Conservation (phyloP, 192 early-diverging fungal species). For the Glomus cerebriforme region DNA sequence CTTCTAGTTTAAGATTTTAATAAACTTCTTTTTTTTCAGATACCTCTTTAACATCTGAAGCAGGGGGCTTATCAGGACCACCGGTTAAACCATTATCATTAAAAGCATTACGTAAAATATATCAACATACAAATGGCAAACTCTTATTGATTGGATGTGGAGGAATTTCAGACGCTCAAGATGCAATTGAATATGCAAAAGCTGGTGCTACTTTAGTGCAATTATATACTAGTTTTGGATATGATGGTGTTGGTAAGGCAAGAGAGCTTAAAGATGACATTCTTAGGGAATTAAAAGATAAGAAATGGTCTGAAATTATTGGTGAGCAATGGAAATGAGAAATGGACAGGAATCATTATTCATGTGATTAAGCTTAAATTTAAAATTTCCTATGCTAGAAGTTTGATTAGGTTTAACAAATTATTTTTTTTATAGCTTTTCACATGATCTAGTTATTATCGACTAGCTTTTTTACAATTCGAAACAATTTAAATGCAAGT, state of each 20-base stretch:
- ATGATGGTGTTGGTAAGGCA: constrained; percentile 77
- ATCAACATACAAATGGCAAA: constrained; percentile 69
- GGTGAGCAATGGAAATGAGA: constrained; percentile 36
- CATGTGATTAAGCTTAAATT: no score
- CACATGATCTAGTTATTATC: no score
- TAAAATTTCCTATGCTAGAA: no score
- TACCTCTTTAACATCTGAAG: constrained; percentile 45
- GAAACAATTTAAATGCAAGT: neutral
- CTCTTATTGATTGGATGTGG: constrained; percentile 90
- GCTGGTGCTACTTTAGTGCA: constrained; percentile 85
- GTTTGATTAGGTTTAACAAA: no score
- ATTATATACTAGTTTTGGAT: constrained; percentile 77
- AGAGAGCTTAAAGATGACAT: constrained; percentile 79
- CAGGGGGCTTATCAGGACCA: constrained; percentile 82
- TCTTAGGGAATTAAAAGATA: constrained; percentile 65
- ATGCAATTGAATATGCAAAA: constrained; percentile 76
- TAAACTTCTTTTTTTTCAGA: constrained; percentile 3
- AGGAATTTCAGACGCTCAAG: constrained; percentile 73
- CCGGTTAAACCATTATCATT: constrained; percentile 77
- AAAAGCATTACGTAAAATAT: constrained; percentile 68
- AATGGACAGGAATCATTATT: no score
- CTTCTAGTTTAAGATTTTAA: neutral
- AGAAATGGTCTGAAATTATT: constrained; percentile 66
- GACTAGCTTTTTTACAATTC: neutral
- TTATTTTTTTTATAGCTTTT: no score